These are phyloP conservation scores for Geotrichum candidum DNA, from an alignment of 1,139 yeast species.

Conservation along the genomic window DNA sequence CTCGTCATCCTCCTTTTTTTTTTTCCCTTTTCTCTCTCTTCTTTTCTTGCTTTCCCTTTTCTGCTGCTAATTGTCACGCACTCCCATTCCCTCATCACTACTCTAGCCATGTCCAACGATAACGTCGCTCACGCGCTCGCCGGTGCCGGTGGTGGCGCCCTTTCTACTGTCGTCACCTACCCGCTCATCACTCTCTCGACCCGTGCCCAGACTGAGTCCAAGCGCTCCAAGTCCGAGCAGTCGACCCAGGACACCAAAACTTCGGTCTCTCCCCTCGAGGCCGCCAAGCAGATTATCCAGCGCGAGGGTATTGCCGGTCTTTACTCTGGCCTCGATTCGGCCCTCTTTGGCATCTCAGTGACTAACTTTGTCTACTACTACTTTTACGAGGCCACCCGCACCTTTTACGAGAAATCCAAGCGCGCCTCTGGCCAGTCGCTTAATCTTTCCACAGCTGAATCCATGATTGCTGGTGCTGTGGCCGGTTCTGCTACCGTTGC, in stretches of 20 bases:
- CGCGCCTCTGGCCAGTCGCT: constrained; percentile 19
- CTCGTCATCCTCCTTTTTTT: background rate
- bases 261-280: constrained; percentile 32
- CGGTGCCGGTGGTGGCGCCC: constrained; percentile 91
- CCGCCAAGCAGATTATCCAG: constrained; percentile 45
- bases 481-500: constrained; percentile 86
- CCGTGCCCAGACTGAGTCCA: constrained; percentile 66
- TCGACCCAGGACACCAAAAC: constrained; percentile 22
- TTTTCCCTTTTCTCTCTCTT: background rate
- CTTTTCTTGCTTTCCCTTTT: background rate
- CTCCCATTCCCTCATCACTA: background rate
- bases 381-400: constrained; percentile 70
- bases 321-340: constrained; percentile 83
- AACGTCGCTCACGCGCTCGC: constrained; percentile 75
- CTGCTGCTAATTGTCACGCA: background rate
- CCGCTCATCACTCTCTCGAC: constrained; percentile 82
- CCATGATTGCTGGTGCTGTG: constrained; percentile 72
- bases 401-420: constrained; percentile 44
- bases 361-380: constrained; percentile 88
- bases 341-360: constrained; percentile 76
- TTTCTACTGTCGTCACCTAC: constrained; percentile 77
- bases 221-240: constrained; percentile 34
- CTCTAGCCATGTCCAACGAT: constrained; percentile 30
- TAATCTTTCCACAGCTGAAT: constrained; percentile 52
- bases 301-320: constrained; percentile 67